Evolutionary conservation across 345 rosid genomes (phyloP), one percentile per base, ranked within the genome.

Genomic region (Dipteronia dyeriana): DNA sequence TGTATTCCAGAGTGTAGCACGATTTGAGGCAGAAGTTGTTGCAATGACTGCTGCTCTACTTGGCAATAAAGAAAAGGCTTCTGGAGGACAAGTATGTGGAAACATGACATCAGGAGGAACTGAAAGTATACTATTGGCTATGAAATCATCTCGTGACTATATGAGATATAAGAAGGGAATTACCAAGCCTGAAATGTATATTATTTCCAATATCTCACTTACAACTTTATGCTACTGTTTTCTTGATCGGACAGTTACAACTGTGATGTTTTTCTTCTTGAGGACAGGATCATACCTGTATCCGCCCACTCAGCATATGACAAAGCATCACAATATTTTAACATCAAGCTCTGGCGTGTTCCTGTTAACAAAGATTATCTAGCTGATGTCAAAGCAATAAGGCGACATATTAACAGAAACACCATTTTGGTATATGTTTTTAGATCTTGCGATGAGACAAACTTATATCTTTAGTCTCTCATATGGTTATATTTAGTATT

Each of bases 101-200:
- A 96, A 94, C 88, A 96, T 96, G 99, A 94, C 99, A 6, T 96
- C 99, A 31, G 99, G 98, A 66, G 99, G 99, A 80, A 94, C 99
- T 68, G 99, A 96, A 64, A 96, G 99, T 84, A 96, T 96, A 68
- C 77, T 96, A 57, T 85, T 96, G 81, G 99, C 99, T 68, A 87
- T 96, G 75, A 96, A 96, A 85, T 82, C 99, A 60, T 92, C 97
- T 49, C 97, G 97, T 74, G 99, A 96, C 84, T 96, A 91, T 82
- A 94, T 96, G 98, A 93, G 83, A 84, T 66, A 79, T 80, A 94
- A 86, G 81, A 94, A 89, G 82, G 97, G 99, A 77, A 94, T 96
- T 79, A 90, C 81, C 53, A 89, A 79, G 16, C 99, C 99, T 67
- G 98, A 96, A 89, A 96, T 96, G 98, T 96, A 75, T 57, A 78